Conservation (phyloP, 768 basidiomycete species). For the Infundibulicybe gibba region DNA sequence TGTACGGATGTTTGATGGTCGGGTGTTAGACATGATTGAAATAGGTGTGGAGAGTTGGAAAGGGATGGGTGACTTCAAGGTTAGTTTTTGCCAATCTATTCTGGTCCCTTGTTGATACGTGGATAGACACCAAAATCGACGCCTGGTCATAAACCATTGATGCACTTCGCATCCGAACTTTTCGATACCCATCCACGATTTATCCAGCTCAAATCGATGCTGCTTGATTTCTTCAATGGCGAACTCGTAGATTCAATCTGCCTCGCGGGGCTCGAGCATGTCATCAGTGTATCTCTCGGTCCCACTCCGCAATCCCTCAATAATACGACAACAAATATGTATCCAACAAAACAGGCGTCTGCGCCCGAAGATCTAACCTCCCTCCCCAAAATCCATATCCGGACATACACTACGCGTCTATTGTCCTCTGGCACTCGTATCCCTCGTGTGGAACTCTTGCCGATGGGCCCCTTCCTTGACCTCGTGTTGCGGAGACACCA, state of each 20-base stretch:
- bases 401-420: conserved; percentile 77
- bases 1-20: conserved; percentile 81
- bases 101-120: neutral
- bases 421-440: conserved; percentile 74
- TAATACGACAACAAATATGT: conserved; percentile 27
- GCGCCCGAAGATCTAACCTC: conserved; percentile 33
- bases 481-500: conserved; percentile 73
- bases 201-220: conserved; percentile 85
- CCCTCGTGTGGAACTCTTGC: conserved; percentile 78
- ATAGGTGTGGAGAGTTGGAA: conserved; percentile 81
- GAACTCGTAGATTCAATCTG: conserved; percentile 82
- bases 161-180: conserved; percentile 94
- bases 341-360: conserved; percentile 16
- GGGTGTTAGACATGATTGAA: conserved; percentile 93
- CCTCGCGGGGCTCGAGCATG: conserved; percentile 80
- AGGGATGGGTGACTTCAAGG: conserved; percentile 83
- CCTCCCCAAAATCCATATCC: conserved; percentile 84
- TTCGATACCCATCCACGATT: conserved; percentile 95
- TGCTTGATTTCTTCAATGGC: conserved; percentile 89
- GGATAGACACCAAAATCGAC: conserved; percentile 84
- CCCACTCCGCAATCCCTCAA: conserved; percentile 59
- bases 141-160: conserved; percentile 84
- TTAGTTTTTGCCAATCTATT: conserved; percentile 27
- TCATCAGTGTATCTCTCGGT: conserved; percentile 77
- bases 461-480: conserved; percentile 92